Evolutionary conservation across 441 rosid genomes (phyloP), one percentile per base, ranked within the genome.

Genomic region (Eutrema salsugineum): DNA sequence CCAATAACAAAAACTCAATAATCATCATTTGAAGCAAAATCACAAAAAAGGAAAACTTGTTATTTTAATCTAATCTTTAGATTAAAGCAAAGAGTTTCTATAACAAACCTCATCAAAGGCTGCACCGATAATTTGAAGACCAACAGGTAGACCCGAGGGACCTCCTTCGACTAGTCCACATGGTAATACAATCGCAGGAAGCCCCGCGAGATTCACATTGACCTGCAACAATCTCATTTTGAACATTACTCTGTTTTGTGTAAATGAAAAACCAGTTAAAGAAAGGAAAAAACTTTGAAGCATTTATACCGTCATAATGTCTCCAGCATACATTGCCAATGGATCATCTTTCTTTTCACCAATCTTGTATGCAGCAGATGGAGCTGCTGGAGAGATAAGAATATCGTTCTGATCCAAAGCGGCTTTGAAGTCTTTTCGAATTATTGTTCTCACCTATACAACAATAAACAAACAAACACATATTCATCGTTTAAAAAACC

Each of bases 331-430:
- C 99, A 91, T 90, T 22, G 97, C 92, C 79, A 94, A 76, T 38
- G 97, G 99, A 83, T 94, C 97, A 38, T 90, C 70, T 73, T 82
- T 94, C 96, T 94, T 94, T 73, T 91, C 97, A 88, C 97, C 99
- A 43, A 91, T 90, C 78, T 86, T 87, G 81, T 88, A 94, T 28
- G 99, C 97, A 78, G 94, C 88, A 35, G 97, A 87, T 5, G 99
- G 97, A 38, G 97, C 91, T 53, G 97, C 96, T 16, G 99, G 97
- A 66, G 96, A 94, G 63, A 94, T 90, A 40, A 94, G 88, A 50
- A 94, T 82, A 78, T 91, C 97, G 71, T 91, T 88, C 64, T 85
- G 78, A 50, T 82, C 94, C 78, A 91, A 77, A 4, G 94, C 96
- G 0, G 81, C 78, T 82, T 86, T 83, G 80, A 94, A 90, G 84